phyloP scores from a whole-genome alignment of 2,329 filamentous ascomycete genomes.

The Fusarium succisae region DNA sequence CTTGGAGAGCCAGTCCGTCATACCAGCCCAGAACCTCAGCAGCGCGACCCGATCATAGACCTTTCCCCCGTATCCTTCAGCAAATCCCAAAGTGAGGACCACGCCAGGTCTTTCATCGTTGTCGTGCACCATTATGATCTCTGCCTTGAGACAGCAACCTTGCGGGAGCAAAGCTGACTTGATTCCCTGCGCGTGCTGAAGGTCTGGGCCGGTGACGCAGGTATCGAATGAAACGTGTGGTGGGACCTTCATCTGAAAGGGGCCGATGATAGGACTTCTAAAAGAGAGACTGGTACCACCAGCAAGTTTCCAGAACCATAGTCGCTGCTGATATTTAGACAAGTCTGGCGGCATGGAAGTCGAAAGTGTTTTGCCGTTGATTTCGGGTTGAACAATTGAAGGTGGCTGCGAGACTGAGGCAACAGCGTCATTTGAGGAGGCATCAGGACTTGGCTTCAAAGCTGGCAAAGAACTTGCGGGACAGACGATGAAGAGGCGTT shows the following conservation, averaged over 20 bases:
- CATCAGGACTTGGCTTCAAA: background rate
- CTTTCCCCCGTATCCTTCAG: no score
- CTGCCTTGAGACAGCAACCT: fast-evolving
- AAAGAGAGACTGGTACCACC: background rate
- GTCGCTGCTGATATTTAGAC: fast-evolving
- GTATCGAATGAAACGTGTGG: fast-evolving
- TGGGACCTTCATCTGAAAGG: background rate
- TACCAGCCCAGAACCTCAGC: no score
- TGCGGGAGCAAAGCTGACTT: no score
- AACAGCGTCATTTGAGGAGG: no score
- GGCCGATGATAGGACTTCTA: background rate
- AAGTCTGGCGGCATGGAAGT: fast-evolving
- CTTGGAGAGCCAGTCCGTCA: no score
- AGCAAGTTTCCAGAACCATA: background rate
- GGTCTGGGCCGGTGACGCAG: no score
- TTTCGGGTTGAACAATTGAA: fast-evolving
- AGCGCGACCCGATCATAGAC: no score
- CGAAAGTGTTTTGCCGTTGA: fast-evolving
- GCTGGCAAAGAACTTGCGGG: background rate
- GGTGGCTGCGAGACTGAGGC: fast-evolving
- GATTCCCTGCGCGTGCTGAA: no score
- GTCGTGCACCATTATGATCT: no score
- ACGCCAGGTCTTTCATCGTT: no score
- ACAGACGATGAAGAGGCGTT: background rate
- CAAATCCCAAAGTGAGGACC: no score